Evolutionary conservation across 257 asterid species (phyloP).

Genomic region (Ilex asprella): DNA sequence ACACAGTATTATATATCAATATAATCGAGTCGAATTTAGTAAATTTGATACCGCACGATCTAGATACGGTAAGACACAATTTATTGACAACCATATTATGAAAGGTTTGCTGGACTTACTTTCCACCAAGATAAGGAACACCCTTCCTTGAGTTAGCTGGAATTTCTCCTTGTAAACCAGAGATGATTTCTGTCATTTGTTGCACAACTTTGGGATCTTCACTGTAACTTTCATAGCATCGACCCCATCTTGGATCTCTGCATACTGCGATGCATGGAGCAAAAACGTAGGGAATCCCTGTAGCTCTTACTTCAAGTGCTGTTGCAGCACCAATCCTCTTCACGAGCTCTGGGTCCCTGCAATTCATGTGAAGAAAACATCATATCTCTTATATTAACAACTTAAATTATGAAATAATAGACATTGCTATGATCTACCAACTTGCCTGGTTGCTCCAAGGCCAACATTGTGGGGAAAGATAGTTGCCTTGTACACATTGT

Average conservation of each 20-base stretch:
- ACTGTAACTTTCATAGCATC: conserved; percentile 88
- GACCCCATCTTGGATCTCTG: conserved; percentile 97
- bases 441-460: too few species aligned
- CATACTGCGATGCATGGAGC: conserved; percentile 39
- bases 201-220: conserved; percentile 78
- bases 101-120: conserved; percentile 17
- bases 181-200: conserved; percentile 43
- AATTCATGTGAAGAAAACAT: not conserved
- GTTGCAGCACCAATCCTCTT: conserved; percentile 69
- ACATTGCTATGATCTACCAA: too few species aligned
- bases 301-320: conserved; percentile 67
- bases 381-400: too few species aligned
- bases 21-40: conserved; percentile 2
- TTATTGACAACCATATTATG: conserved; percentile 21
- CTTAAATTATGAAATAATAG: too few species aligned
- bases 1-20: too few species aligned
- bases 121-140: conserved; percentile 45
- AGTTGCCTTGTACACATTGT: too few species aligned
- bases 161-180: conserved; percentile 51
- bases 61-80: conserved; percentile 32
- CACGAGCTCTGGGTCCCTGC: conserved; percentile 52
- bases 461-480: too few species aligned
- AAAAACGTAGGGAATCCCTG: conserved; percentile 52
- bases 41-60: too few species aligned
- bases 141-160: conserved; percentile 29